Conservation (phyloP, 2,329 filamentous ascomycete genomes). For the Hypoxylon sp. region DNA sequence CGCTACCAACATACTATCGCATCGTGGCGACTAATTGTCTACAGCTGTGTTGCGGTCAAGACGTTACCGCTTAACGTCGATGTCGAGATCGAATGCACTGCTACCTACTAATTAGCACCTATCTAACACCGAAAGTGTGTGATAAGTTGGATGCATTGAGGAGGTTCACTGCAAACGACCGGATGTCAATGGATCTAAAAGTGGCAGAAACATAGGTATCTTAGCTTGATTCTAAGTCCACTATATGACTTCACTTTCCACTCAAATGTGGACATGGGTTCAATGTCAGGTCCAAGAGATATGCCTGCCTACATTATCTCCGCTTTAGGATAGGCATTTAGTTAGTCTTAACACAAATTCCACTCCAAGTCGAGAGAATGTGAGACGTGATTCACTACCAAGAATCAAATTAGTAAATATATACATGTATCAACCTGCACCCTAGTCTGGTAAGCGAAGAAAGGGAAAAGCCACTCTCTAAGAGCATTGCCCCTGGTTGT, state of each 20-base stretch:
- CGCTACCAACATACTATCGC: background rate
- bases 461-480: background rate
- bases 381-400: no score
- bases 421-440: background rate
- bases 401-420: background rate
- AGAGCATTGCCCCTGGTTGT: background rate
- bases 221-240: conserved; percentile 5
- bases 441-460: background rate
- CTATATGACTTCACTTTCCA: conserved; percentile 2
- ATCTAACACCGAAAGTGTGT: background rate
- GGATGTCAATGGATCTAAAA: background rate
- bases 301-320: background rate
- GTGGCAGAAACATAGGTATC: background rate
- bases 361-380: background rate
- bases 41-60: conserved; percentile 48
- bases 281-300: background rate
- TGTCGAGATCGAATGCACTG: conserved; percentile 50
- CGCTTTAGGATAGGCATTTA: background rate
- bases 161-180: background rate
- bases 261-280: background rate
- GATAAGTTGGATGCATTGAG: background rate
- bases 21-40: conserved; percentile 5
- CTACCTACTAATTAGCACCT: conserved; percentile 44
- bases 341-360: background rate
- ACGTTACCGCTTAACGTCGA: conserved; percentile 46